Base-by-base conservation (phyloP, 108 stramenopile species). In the Licmophora abbreviata region DNA sequence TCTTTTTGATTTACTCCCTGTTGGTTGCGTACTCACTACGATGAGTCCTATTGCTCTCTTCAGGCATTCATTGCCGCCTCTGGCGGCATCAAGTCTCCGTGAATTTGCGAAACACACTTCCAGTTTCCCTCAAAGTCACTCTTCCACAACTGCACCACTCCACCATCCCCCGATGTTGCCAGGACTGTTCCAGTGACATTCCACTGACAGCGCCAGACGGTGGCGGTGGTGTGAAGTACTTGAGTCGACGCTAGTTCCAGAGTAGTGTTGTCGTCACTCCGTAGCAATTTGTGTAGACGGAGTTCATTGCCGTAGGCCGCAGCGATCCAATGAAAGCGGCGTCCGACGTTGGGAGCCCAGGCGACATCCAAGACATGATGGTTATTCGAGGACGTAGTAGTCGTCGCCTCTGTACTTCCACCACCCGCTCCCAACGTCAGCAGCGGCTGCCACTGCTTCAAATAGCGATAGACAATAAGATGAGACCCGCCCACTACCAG, bases 291-390 rank as follows among this genome's bases (percentile, higher is more conserved):
- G 59, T 62, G 68, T 11, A 77, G 61, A 27, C 57, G 41, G 27
- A 77, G 45, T 41, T 69, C 56, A 20, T 63, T 44, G 10, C 68
- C 76, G 66, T 58, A 83, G 58, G 68, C 78, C 42, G 46, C 52
- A 40, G 62, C 94, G 61, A 97, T 90, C 49, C 78, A 83, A 61
- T 97, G 94, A 67, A 66, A 93, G 12, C 75, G 66, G 24, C 94
- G 66, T 27, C 94, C 94, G 9, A 97, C 87, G 59, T 91, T 89
- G 17, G 94, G 92, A 25, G 96, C 93, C 94, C 94, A 97, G 22
- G 82, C 83, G 12, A 97, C 88, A 66, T 94, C 91, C 61, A 79
- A 54, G 0, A 97, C 85, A 7, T 29, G 59, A 1, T 54, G 33
- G 6, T 29, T 23, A 36, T 54, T 17, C 4, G 20, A 21, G 2